phyloP scores from a whole-genome alignment of 2,329 filamentous ascomycete genomes.

The Dothistroma septosporum region DNA sequence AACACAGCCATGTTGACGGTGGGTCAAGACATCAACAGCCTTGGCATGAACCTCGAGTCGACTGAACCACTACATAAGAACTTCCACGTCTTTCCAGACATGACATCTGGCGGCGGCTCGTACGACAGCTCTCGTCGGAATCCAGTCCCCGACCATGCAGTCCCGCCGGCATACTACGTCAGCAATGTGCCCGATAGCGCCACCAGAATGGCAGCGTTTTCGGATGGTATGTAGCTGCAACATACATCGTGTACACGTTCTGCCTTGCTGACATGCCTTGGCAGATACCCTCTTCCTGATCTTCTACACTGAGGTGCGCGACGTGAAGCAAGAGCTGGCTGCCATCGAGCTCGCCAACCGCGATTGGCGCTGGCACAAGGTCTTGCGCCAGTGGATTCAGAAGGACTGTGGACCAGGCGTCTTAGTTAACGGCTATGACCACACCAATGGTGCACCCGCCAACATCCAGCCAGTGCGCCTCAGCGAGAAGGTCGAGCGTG shows the following conservation, averaged over 20 bases:
- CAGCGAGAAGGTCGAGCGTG: constrained; percentile 47
- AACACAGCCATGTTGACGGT: constrained; percentile 46
- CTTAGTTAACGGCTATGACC: constrained; percentile 30
- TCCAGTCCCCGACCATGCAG: constrained; percentile 59
- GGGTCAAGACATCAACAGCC: constrained; percentile 60
- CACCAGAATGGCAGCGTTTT: constrained; percentile 32
- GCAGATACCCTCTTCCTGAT: constrained; percentile 66
- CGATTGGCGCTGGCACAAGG: constrained; percentile 54
- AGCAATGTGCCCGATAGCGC: constrained; percentile 61
- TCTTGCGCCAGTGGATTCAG: constrained; percentile 53
- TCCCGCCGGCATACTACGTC: constrained; percentile 62
- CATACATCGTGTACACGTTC: neutral
- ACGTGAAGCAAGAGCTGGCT: constrained; percentile 62
- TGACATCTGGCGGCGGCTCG: constrained; percentile 13
- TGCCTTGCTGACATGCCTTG: constrained; percentile 22
- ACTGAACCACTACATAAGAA: constrained; percentile 55
- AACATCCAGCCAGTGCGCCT: constrained; percentile 40
- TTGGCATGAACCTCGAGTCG: constrained; percentile 59
- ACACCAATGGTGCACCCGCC: constrained; percentile 26
- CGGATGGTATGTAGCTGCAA: constrained; percentile 29
- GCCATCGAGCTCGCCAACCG: constrained; percentile 56
- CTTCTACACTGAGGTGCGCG: constrained; percentile 64
- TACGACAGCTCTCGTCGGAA: constrained; percentile 48
- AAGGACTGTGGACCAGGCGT: constrained; percentile 43
- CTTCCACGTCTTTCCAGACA: constrained; percentile 60